Percentiles rank a stretch among this genome's conserved stretches.
Conservation (phyloP, 495 filamentous ascomycete species). For the Daldinia concentrica region DNA sequence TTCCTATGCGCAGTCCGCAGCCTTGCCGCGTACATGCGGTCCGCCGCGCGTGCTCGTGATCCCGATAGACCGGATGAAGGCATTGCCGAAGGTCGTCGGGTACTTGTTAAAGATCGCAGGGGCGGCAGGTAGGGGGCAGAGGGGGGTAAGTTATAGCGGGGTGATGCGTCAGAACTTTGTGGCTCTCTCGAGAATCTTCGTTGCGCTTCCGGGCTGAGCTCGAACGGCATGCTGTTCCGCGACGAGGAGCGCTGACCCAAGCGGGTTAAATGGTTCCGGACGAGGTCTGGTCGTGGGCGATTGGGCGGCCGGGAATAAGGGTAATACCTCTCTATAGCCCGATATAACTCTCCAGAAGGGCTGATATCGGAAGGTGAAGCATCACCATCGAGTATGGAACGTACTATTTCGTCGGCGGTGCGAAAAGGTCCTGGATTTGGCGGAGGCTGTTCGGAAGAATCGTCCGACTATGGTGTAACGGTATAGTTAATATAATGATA, state of each 20-base stretch:
- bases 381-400: conserved; percentile 52
- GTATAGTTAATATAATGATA: conserved; percentile 13
- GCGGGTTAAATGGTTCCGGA: conserved; percentile 30
- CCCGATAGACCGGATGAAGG: conserved; percentile 28
- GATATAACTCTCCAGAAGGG: conserved; percentile 55
- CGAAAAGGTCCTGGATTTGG: conserved; percentile 52
- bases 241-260: conserved; percentile 21
- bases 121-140: conserved; percentile 52
- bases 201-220: conserved; percentile 47
- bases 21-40: conserved; percentile 45
- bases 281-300: conserved; percentile 36
- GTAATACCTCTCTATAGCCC: conserved; percentile 57
- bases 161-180: conserved; percentile 43
- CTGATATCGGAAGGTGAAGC: conserved; percentile 47
- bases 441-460: conserved; percentile 65
- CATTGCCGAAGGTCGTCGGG: conserved; percentile 44
- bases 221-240: conserved; percentile 52
- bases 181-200: conserved; percentile 52
- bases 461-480: conserved; percentile 62
- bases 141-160: conserved; percentile 31
- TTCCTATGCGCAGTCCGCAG: conserved; percentile 36
- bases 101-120: conserved; percentile 49
- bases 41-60: conserved; percentile 46
- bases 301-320: conserved; percentile 15
- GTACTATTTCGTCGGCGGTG: conserved; percentile 54